Evolutionary conservation across 257 asterid species (phyloP), one percentile per base, ranked within the genome.

Genomic region (Solanum neorickii): DNA sequence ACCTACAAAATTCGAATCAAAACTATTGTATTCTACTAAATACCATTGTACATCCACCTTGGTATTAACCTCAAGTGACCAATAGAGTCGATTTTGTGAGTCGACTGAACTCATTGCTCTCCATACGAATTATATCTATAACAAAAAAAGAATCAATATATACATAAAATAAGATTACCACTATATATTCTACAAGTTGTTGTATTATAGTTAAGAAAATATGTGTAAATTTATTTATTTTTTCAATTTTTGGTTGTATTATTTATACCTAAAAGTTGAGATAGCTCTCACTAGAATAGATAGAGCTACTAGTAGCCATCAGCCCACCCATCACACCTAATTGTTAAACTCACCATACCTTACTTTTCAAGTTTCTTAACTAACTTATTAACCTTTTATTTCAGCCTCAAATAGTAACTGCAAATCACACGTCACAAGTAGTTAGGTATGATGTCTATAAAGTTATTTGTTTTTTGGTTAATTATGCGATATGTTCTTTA

Each of bases 241-340:
- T 13, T 46, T 1, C 1, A 33, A 33, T 47, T 82, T 47, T 66
- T 25, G 14, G 25, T 59, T 9, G 15, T 8, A 1, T 44, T 25
- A 39, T 52, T 84, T 25, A 66, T 66, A 46, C 65, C 62, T 84
- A 42, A 66, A 29, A 39, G 27, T 27, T 65, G 42, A 12, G 83
- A 66, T 68, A 31, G 82, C 12, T 68, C 76, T 23, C 31, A 85
- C 68, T 68, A 85, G 33, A 68, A 46, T 85, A 41, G 87, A 65
- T 23, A 60, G 49, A 70, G n/a, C n/a, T 70, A 70, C 62, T 84
- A 69, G 92, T 88, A 89, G n/a, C 88, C 80, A 90, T 88, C 87
- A 87, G 49, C 78, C 90, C 89, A 89, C 89, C 91, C 66, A 88
- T 90, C 87, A 42, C 73, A 90, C 96, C 94, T 93, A 93, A 91